Base-by-base conservation (phyloP, 2,329 filamentous ascomycete species). In the Colletotrichum lentis region DNA sequence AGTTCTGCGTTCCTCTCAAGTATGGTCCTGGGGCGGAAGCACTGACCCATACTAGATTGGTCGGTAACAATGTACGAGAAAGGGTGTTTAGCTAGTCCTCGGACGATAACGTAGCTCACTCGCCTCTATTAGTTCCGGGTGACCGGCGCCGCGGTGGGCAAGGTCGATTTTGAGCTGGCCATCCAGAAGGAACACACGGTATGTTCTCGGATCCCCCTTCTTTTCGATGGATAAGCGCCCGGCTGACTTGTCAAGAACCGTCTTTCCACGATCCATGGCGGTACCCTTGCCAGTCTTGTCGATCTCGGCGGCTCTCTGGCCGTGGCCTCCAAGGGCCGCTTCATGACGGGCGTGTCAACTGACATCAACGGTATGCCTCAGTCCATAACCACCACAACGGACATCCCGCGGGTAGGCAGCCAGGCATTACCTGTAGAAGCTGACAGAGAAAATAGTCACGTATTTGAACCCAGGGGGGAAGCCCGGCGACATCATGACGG, bases 151-250 rank as follows among this genome's bases (percentile, higher is more conserved):
- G 77, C 83, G 5, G 84, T 87, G 0, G 91, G 92, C 43, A 85
- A 83, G 62, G 91, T 95, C 24, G 86, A 91, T 69, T 94, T 95
- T 76, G 91, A 94, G 75, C 81, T 95, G 11, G 86, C 91, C 70
- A 91, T 95, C 69, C 81, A 89, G 60, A 89, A 90, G 71, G 85
- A 93, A 69, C 92, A 94, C 74, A 94, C 91, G 1, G 91, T 93
- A 75, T 68, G 83, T 72, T 31, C 14, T 18, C 10, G 14, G 22
- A n/a, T 12, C 20, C 20, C n/a, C 24, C 5, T 27, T 24, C 6
- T 8, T 46, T 18, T 16, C 10, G 8, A 16, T 18, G 18, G 20
- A 39, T 12, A 0, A 31, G 27, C 0, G 7, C 8, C 44, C 31
- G 24, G 18, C 39, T 57, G 1, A 50, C 43, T 3, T 12, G 3